Evolutionary conservation across 2,329 filamentous ascomycete genomes (phyloP), one percentile per base, ranked within the genome.

Genomic region (Atkinsonella hypoxylon): DNA sequence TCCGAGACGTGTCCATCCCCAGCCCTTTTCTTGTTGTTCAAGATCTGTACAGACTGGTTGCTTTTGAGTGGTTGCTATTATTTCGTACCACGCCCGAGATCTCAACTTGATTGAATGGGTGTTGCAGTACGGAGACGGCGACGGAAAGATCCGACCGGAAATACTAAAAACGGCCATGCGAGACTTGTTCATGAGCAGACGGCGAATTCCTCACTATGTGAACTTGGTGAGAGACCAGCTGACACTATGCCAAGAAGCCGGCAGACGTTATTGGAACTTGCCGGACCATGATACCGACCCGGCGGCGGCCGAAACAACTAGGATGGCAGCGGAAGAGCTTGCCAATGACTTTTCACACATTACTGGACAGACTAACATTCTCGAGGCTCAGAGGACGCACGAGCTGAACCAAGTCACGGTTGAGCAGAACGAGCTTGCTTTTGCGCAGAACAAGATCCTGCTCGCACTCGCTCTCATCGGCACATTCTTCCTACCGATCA

Each of bases 31-130:
- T 45, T 26, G 43, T 45, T 45, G 43, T 32, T 31, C 43, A 45
- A n/a, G 26, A 45, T 15, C n/a, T 45, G 26, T 45, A 45, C 43
- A 30, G 43, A 31, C 20, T 45, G 8, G n/a, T 52, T 47, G 45
- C 3, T 30, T 43, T 48, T 38, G 52, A 52, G 39, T 54, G 50
- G 52, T 32, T 44, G 5, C 50, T 49, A n/a, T 32, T 54, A 47
- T 48, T 3, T 43, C 52, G 22, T 54, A 48, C 40, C 48, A 49
- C 45, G 51, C 46, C 31, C 50, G 52, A 9, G 52, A 52, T n/a
- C 52, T 52, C 39, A 54, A 54, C 32, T 47, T 50, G 4, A 54
- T 54, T 12, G 52, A 54, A 41, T 54, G 52, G 50, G 50, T 49
- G 9, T 30, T 54, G n/a, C 52, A 54, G 30, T 46, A 48, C 17